phyloP scores from a whole-genome alignment of 441 rosid genomes.

The Populus tomentosa region DNA sequence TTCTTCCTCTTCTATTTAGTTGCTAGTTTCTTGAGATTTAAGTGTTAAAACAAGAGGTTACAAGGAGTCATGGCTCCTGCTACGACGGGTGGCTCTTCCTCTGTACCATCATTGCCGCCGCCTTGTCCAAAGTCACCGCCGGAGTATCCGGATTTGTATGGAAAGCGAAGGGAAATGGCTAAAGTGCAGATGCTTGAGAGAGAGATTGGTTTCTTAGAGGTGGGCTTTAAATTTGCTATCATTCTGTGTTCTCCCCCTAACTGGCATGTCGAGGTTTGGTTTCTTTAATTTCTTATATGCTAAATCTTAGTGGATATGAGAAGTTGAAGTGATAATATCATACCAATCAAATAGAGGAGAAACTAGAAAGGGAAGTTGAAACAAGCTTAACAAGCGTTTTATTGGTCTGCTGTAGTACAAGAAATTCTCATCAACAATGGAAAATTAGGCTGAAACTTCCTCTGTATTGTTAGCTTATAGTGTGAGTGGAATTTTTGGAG shows the following conservation, averaged over 20 bases:
- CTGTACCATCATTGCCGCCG: slow-evolving; percentile 53
- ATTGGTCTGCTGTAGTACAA: not conserved
- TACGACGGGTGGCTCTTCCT: slow-evolving; percentile 22
- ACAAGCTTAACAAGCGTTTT: not conserved
- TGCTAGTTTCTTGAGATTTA: not conserved
- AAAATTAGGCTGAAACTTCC: not conserved
- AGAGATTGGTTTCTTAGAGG: slow-evolving; percentile 82
- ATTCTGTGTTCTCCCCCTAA: not conserved
- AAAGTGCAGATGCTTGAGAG: slow-evolving; percentile 81
- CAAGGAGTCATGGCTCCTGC: slow-evolving; percentile 16
- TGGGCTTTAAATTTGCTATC: slow-evolving; percentile 17
- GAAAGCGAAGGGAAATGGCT: slow-evolving; percentile 67
- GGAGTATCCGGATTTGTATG: slow-evolving; percentile 79
- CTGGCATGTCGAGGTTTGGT: not conserved
- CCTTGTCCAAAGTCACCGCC: slow-evolving; percentile 89
- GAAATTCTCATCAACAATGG: not conserved
- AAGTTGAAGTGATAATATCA: not conserved
- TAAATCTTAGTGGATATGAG: not conserved
- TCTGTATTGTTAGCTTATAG: not conserved
- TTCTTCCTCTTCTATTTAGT: not conserved
- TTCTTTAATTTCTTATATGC: not conserved
- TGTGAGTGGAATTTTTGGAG: not conserved
- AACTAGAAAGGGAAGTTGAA: not conserved
- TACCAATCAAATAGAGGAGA: not conserved
- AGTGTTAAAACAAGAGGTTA: not conserved